Evolutionary conservation across 2,329 filamentous ascomycete species (phyloP), one percentile per base, ranked within the genome.

Genomic region (Rutstroemia sp.): DNA sequence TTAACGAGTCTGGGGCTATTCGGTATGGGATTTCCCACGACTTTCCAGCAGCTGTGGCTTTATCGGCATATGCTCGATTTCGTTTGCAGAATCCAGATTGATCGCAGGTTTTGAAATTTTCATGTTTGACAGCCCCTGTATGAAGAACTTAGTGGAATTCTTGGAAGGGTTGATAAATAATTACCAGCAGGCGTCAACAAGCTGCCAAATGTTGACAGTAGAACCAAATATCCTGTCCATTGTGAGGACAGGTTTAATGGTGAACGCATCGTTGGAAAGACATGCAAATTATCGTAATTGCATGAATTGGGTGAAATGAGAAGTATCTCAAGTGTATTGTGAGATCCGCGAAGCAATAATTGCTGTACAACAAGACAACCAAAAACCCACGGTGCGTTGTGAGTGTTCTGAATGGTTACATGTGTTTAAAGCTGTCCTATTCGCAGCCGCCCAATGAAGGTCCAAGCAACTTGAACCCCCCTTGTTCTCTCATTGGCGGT

Each of bases 51-150:
- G 82, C 75, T 47, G 81, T 74, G 61, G 85, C 90, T 61, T 81
- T 77, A 73, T 97, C 92, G 70, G 94, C 94, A 70, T 88, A 92
- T 41, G 83, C 88, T 71, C 94, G 85, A 74, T 97, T 97, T 63
- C 94, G 88, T 71, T 91, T 94, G 75, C 94, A 99, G 77, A 99
- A 99, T 67, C 94, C 94, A 4, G 92, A 94, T 71, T 99, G 92
- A 64, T 88, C 77, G 76, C 94, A 99, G 66, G 88, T 96, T 71
- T 97, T 99, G 80, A 97, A 99, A 72, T 95, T 92, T 67, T 96
- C 85, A 70, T 96, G 88, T 75, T 99, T 99, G 52, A 99, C 94
- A 66, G 82, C 79, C 62, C 82, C 91, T 95, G 27, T 19, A 3
- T 19, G 9, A 39, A 12, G 41, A 38, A 8, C 4, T 66, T 48